Base-by-base conservation (phyloP, 1,284 basidiomycete species). In the Trichosporon asahii region DNA sequence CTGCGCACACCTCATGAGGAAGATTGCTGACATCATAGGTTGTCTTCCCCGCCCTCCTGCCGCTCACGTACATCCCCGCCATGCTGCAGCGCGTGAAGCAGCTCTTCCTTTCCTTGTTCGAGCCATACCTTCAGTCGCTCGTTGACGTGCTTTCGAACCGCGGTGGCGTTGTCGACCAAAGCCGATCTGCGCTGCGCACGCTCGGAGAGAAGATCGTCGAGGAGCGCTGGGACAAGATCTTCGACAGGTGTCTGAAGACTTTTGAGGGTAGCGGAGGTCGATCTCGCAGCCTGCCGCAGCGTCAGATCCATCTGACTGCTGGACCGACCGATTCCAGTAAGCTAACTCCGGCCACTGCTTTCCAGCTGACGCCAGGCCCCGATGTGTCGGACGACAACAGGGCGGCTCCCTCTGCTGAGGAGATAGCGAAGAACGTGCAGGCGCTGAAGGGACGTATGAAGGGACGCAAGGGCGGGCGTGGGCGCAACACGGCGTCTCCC, bases 21-120 rank as follows among this genome's bases (percentile, higher is more conserved):
- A 27, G 23, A 15, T n/a, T 18, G 53, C 71, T 69, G 29, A 73
- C 70, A 18, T 33, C 27, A 0, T 76, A 95, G 93, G 93, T 96
- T 67, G 94, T 95, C 65, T 98, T 98, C 85, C 96, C 98, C 79
- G 92, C 96, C 61, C 95, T 99, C 72, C 87, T 99, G 15, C 95
- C 97, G 74, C 87, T 99, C 27, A 90, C 93, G 9, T 99, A 99
- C 80, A 91, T 98, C 69, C 93, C 96, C 0, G 90, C 94, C 63
- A 89, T 99, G 6, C 87, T 97, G 18, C 85, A 86, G 27, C 88
- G 91, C 4, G 86, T 94, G 77, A 94, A 94, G 79, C 85, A 89
- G 0, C 86, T 95, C 33, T 97, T 97, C 79, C 85, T 96, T 74
- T 90, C 93, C 78, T 87, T 92, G 68, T 96, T 93, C 78, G 87